Evolutionary conservation across 2,329 filamentous ascomycete species (phyloP), one percentile per base, ranked within the genome.

Genomic region (Biscogniauxia mediterranea): DNA sequence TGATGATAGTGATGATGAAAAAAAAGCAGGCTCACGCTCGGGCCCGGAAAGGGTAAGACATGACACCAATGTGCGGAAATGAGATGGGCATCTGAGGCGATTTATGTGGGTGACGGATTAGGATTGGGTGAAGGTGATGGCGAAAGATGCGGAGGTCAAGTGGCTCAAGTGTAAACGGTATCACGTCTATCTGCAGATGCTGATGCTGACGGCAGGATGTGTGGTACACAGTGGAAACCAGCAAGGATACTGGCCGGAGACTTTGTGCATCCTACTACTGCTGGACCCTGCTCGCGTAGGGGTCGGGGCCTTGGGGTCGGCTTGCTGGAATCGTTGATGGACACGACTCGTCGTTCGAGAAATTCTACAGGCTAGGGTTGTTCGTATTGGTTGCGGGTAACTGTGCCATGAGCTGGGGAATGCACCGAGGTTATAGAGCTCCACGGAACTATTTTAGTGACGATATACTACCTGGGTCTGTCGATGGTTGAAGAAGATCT

Each of bases 151-250:
- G 55, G 55, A 54, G 58, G 57, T 68, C 61, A 58, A 67, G 58
- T 67, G 66, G 66, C 61, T 66, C 62, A 61, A 61, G 60, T 59
- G 59, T 53, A 58, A 62, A 66, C 58, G 59, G 65, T 65, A 66
- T 64, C 66, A 69, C 61, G 61, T 60, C 62, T 65, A 60, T 62
- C 64, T 63, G 62, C 63, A 60, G 63, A 38, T 64, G 64, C 61
- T 61, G 64, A 60, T 65, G 67, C 66, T 68, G 66, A 68, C 64
- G 63, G 62, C 62, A 68, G 58, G 64, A 50, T 15, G 65, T 64
- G 61, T 42, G 55, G 63, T 66, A 63, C 64, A 69, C 68, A 69
- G 68, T 69, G 65, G 62, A 61, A 66, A 61, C 57, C 21, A 42
- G 28, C 46, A 60, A 62, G 63, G 65, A 59, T 60, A 69, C 68